A percentile compares a stretch with the other conserved stretches of the same genome.
Evolutionary conservation across 768 basidiomycete genomes (phyloP).

Genomic region (Tricholoma hemisulphureum): DNA sequence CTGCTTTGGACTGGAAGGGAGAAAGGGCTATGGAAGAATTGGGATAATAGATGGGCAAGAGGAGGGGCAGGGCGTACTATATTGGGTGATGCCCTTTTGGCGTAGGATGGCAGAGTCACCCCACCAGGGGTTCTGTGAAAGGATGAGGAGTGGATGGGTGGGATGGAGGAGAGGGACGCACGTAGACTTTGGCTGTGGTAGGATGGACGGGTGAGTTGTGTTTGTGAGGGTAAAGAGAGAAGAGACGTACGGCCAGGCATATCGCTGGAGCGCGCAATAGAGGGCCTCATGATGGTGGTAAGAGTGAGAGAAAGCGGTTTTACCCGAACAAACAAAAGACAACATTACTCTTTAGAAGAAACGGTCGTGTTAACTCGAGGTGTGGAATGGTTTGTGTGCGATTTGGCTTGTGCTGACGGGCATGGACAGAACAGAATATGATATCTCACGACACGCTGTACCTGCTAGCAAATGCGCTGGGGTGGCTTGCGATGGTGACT

Average conservation of each 20-base stretch:
- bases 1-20: conserved; percentile 75
- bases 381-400: too few relatives aligned
- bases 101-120: conserved; percentile 65
- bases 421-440: too few relatives aligned
- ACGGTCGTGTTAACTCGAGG: too few relatives aligned
- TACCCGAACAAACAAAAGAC: conserved; percentile 4
- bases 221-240: background rate
- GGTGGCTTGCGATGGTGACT: conserved; percentile 81
- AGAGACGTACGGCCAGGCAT: conserved; percentile 79
- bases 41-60: background rate
- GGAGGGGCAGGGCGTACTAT: conserved; percentile 58
- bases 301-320: conserved; percentile 11
- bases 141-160: background rate
- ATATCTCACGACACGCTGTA: conserved; percentile 81
- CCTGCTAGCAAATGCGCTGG: conserved; percentile 78
- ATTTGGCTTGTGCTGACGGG: too few relatives aligned
- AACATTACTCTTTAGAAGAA: too few relatives aligned
- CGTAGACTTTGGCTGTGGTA: conserved; percentile 73
- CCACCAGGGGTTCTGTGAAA: conserved; percentile 82
- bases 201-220: background rate
- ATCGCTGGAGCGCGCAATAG: conserved; percentile 57
- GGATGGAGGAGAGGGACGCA: conserved; percentile 41
- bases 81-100: conserved; percentile 74
- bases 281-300: conserved; percentile 56
- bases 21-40: conserved; percentile 60